Percentiles rank a stretch among this genome's conserved stretches.
Conservation (phyloP, 345 rosid genomes). For the Camelina hispida region DNA sequence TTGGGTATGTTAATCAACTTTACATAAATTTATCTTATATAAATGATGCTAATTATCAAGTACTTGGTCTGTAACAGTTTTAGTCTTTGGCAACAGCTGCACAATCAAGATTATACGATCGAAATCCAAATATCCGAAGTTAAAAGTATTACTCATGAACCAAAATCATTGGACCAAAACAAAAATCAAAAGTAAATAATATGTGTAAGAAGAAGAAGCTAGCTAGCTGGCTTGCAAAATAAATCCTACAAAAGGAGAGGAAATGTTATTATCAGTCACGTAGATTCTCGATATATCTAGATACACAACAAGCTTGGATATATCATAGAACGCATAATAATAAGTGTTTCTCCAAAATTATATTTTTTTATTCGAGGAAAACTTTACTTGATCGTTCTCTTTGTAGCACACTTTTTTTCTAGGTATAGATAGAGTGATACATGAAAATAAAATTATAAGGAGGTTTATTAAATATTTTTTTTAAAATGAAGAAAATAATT, state of each 20-base stretch:
- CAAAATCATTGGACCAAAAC: constrained; percentile 23
- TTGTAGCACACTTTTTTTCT: background rate
- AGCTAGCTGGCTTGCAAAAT: background rate
- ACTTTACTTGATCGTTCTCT: background rate
- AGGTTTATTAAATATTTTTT: background rate
- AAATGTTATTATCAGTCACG: background rate
- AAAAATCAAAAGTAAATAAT: background rate
- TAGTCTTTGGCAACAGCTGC: constrained; percentile 17
- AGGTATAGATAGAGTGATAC: too few species aligned
- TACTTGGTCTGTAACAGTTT: constrained; percentile 11
- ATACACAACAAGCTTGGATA: background rate
- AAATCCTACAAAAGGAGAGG: background rate
- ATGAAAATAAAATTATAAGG: background rate
- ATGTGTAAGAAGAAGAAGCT: constrained; percentile 10
- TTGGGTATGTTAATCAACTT: constrained; percentile 2
- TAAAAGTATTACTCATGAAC: constrained; percentile 1
- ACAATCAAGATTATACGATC: background rate
- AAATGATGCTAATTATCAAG: constrained; percentile 3
- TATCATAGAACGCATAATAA: background rate
- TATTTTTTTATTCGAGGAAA: background rate
- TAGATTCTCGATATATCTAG: constrained; percentile 14
- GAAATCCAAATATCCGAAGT: constrained; percentile 11
- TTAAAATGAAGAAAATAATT: too few species aligned
- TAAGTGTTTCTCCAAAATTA: background rate
- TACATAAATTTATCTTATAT: background rate